A percentile compares a stretch with the other conserved stretches of the same genome.
Evolutionary conservation across 2,329 filamentous ascomycete species (phyloP).

Genomic region (Cladosporium halotolerans): DNA sequence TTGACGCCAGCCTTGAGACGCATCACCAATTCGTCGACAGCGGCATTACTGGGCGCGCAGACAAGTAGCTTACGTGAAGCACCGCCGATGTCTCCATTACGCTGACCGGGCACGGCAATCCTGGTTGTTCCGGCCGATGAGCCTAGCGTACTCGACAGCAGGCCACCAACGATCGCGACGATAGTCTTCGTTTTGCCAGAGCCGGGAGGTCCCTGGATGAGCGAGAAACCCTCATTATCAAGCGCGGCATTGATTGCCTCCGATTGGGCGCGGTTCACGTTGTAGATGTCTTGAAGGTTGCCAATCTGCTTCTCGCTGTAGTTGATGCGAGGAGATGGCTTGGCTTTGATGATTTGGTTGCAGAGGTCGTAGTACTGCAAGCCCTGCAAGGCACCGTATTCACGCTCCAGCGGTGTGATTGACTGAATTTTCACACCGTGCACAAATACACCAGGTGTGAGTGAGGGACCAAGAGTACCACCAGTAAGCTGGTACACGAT

Average conservation of each 20-base stretch:
- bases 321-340: slow-evolving; percentile 78
- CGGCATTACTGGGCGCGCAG: slow-evolving; percentile 97
- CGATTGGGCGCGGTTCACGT: slow-evolving; percentile 81
- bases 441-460: slow-evolving; percentile 65
- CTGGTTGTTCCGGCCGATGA: slow-evolving; percentile 20
- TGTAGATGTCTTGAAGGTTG: slow-evolving; percentile 67
- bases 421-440: slow-evolving; percentile 80
- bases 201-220: slow-evolving; percentile 92
- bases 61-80: slow-evolving; percentile 80
- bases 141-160: slow-evolving; percentile 59
- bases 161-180: slow-evolving; percentile 84
- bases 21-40: slow-evolving; percentile 91
- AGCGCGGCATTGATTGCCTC: slow-evolving; percentile 85
- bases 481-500: slow-evolving; percentile 79
- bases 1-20: slow-evolving; percentile 83
- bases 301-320: slow-evolving; percentile 70
- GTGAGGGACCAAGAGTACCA: slow-evolving; percentile 26
- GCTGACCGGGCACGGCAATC: slow-evolving; percentile 32
- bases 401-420: slow-evolving; percentile 88
- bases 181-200: slow-evolving; percentile 99
- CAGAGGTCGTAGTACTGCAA: slow-evolving; percentile 94
- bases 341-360: slow-evolving; percentile 81
- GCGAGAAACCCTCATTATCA: slow-evolving; percentile 93
- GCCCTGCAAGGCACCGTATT: slow-evolving; percentile 86
- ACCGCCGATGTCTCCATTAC: slow-evolving; percentile 19